Evolutionary conservation across 2,329 filamentous ascomycete species (phyloP).

Genomic region (Herpotrichia juniperi): DNA sequence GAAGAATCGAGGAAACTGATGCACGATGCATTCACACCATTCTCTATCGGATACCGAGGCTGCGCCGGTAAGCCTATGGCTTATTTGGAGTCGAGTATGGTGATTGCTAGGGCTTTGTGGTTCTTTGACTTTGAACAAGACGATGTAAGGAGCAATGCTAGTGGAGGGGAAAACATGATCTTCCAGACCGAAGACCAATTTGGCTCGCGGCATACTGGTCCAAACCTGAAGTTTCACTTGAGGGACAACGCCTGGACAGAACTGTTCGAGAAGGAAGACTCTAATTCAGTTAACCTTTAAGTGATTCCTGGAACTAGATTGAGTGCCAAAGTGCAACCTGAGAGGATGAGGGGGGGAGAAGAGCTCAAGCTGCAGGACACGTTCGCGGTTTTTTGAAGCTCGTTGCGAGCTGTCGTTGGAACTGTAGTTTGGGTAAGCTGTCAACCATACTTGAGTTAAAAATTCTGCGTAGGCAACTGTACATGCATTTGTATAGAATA

Average conservation of each 20-base stretch:
- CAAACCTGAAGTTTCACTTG: not conserved
- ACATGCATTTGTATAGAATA: too few relatives aligned
- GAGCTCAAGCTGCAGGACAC: not conserved
- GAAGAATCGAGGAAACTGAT: not conserved
- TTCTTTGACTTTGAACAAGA: slow-evolving; percentile 12
- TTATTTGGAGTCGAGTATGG: slow-evolving; percentile 11
- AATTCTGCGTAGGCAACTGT: too few relatives aligned
- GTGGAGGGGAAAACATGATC: not conserved
- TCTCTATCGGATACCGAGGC: slow-evolving; percentile 7
- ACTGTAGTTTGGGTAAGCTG: too few relatives aligned
- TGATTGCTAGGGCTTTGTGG: slow-evolving; percentile 15
- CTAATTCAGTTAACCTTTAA: not conserved
- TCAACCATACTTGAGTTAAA: too few relatives aligned
- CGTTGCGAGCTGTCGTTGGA: too few relatives aligned
- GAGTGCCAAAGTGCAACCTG: not conserved
- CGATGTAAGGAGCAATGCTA: not conserved
- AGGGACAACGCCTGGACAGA: not conserved
- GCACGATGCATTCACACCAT: slow-evolving; percentile 12
- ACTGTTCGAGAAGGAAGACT: not conserved
- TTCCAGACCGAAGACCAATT: not conserved
- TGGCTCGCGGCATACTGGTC: not conserved
- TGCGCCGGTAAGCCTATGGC: slow-evolving; percentile 16
- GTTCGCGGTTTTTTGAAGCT: too few relatives aligned
- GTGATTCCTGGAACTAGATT: not conserved
- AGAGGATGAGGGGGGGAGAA: not conserved